Evolutionary conservation across 1,139 yeast genomes (phyloP).

Genomic region (Protomyces lactucae-debilis): DNA sequence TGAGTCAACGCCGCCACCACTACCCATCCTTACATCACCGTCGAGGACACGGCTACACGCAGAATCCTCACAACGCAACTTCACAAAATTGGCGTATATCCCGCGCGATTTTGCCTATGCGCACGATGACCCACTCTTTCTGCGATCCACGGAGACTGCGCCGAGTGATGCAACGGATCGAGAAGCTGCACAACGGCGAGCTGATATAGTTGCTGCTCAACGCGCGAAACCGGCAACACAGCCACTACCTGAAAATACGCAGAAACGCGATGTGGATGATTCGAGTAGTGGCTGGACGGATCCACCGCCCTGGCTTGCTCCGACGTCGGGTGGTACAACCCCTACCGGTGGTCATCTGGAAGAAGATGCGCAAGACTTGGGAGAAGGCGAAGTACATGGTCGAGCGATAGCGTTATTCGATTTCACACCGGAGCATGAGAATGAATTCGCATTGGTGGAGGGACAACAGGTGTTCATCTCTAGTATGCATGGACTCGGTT

Average conservation of each 20-base stretch:
- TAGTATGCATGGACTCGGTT: slow-evolving; percentile 95
- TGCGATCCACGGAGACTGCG: slow-evolving; percentile 1
- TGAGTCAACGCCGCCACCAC: neutral
- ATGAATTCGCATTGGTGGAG: slow-evolving; percentile 71
- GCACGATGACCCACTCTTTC: slow-evolving; percentile 16
- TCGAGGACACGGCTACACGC: neutral
- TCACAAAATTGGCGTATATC: neutral
- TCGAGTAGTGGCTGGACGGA: slow-evolving; percentile 16
- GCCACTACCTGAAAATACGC: neutral
- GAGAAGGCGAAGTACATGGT: slow-evolving; percentile 47
- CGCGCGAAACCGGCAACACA: neutral
- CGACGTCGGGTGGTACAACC: neutral
- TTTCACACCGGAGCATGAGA: slow-evolving; percentile 87
- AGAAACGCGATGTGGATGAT: neutral
- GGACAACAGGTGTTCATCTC: slow-evolving; percentile 83
- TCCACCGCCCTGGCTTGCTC: slow-evolving; percentile 24
- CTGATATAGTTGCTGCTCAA: neutral
- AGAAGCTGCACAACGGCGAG: neutral
- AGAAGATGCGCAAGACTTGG: slow-evolving; percentile 12
- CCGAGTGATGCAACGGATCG: neutral
- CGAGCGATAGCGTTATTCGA: slow-evolving; percentile 83
- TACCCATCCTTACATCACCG: neutral
- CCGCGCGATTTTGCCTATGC: slow-evolving; percentile 27
- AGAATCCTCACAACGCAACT: neutral
- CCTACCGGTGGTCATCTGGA: neutral